A percentile compares a stretch with the other conserved stretches of the same genome.
Conservation (phyloP, 129 eudicot genomes). For the carrot (Daucus carota) region DH1_v3.0 NC_030385.2:28157501-28158000, state of each 20-base stretch:
- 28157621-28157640: slow-evolving; percentile 72
- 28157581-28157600: slow-evolving; percentile 90
- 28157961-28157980: not conserved
- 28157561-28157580: slow-evolving; percentile 74
- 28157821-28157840: not conserved
- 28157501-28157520: slow-evolving; percentile 50
- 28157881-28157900: not conserved
- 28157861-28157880: not conserved
- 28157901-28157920: not conserved
- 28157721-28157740: slow-evolving; percentile 82
- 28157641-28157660: slow-evolving; percentile 85
- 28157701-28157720: slow-evolving; percentile 99
- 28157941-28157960: not conserved
- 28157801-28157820: not conserved
- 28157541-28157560: slow-evolving; percentile 52
- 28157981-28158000: not conserved
- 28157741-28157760: slow-evolving; percentile 83
- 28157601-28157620: slow-evolving; percentile 87
- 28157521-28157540: slow-evolving; percentile 68
- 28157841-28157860: not conserved
- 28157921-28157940: not conserved
- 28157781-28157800: slow-evolving; percentile 51
- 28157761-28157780: slow-evolving; percentile 98
- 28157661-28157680: slow-evolving; percentile 99
- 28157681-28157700: slow-evolving; percentile 92